Percentiles rank a stretch among this genome's conserved stretches.
Conservation (phyloP, 2,329 filamentous ascomycete genomes). For the Diaporthe caulivora region DNA sequence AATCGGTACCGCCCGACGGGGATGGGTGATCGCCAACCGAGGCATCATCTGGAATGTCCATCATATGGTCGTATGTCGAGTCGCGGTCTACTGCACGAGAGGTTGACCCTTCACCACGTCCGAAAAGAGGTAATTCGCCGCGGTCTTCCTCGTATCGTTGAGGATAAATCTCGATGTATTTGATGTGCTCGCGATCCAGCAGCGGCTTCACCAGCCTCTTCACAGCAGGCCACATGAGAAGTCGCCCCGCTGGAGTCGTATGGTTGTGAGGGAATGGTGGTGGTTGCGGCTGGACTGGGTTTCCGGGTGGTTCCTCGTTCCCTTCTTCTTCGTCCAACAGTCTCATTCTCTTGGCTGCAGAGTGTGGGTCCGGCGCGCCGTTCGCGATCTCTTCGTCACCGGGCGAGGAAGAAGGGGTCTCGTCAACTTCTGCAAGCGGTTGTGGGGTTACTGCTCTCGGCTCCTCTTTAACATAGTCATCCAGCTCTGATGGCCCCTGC, state of each 20-base stretch:
- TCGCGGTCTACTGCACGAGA: slow-evolving; percentile 63
- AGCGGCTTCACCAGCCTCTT: slow-evolving; percentile 69
- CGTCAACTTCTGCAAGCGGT: slow-evolving; percentile 24
- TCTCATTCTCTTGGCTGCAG: slow-evolving; percentile 47
- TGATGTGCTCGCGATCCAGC: slow-evolving; percentile 62
- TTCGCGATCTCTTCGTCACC: slow-evolving; percentile 24
- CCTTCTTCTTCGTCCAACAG: slow-evolving; percentile 49
- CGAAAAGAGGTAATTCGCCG: slow-evolving; percentile 81
- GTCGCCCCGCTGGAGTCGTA: slow-evolving; percentile 87
- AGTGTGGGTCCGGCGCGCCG: slow-evolving; percentile 36
- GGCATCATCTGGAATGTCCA: slow-evolving; percentile 60
- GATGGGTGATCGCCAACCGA: slow-evolving; percentile 64
- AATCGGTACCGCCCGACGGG: slow-evolving; percentile 66
- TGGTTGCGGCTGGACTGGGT: slow-evolving; percentile 66
- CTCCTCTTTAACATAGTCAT: slow-evolving; percentile 4
- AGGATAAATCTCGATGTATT: slow-evolving; percentile 77
- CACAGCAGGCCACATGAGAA: slow-evolving; percentile 81
- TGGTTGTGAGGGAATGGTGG: slow-evolving; percentile 86
- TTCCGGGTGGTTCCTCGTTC: slow-evolving; percentile 43
- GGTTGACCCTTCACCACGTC: slow-evolving; percentile 81
- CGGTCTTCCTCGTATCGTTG: slow-evolving; percentile 81
- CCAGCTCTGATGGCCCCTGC: background rate
- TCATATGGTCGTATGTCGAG: slow-evolving; percentile 53
- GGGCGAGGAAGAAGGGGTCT: slow-evolving; percentile 29
- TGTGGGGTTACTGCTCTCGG: slow-evolving; percentile 27